These are phyloP conservation scores for Lathyrus sativus DNA, from an alignment of 306 rosid genomes.

Conservation along the genomic window DNA sequence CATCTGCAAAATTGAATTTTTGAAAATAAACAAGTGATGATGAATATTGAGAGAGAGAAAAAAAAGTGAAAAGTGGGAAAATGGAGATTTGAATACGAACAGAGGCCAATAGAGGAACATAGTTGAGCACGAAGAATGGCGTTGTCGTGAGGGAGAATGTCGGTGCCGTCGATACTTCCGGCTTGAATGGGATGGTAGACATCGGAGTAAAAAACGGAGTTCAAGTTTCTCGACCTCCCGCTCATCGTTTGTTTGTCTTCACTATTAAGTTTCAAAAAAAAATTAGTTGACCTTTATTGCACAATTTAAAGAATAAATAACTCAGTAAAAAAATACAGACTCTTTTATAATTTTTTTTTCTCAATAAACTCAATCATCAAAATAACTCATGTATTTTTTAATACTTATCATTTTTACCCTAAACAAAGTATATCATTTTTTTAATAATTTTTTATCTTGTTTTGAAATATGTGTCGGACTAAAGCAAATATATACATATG, in stretches of 20 bases:
- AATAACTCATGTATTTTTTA: too few relatives aligned
- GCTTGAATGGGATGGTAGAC: slow-evolving; percentile 84
- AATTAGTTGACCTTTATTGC: too few relatives aligned
- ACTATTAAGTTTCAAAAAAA: too few relatives aligned
- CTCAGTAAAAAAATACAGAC: too few relatives aligned
- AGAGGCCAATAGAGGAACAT: slow-evolving; percentile 76
- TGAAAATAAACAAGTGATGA: not conserved
- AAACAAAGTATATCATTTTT: too few relatives aligned
- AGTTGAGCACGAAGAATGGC: slow-evolving; percentile 79
- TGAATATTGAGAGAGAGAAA: not conserved
- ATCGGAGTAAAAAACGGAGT: slow-evolving; percentile 74
- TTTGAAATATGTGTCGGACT: too few relatives aligned
- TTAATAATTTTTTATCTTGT: too few relatives aligned
- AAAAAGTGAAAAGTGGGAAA: not conserved
- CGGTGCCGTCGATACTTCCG: slow-evolving; percentile 97
- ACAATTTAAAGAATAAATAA: too few relatives aligned
- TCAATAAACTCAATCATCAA: too few relatives aligned
- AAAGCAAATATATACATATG: too few relatives aligned
- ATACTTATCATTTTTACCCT: too few relatives aligned
- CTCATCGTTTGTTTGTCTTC: slow-evolving; percentile 13
- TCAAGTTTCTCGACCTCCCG: slow-evolving; percentile 39
- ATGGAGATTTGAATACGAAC: slow-evolving; percentile 34
- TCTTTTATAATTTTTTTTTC: too few relatives aligned
- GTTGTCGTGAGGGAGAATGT: slow-evolving; percentile 77
- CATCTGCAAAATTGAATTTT: slow-evolving; percentile 53